A percentile compares a stretch with the other conserved stretches of the same genome.
Evolutionary conservation across 2,329 filamentous ascomycete genomes (phyloP).

Genomic region (Calonectria hawksworthii): DNA sequence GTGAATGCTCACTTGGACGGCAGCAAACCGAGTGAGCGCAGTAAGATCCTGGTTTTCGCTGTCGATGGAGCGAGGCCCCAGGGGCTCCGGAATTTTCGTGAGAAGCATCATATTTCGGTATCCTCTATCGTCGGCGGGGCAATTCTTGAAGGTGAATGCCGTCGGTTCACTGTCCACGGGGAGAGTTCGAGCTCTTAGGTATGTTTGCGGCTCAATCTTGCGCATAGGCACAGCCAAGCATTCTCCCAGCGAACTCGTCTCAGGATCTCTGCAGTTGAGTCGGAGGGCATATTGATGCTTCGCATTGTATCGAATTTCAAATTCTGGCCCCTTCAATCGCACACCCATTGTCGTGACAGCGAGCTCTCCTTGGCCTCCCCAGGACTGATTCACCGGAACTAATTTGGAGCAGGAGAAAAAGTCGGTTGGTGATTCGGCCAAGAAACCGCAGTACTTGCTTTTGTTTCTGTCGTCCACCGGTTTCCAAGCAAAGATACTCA

Average conservation of each 20-base stretch:
- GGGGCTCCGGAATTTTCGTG: not conserved
- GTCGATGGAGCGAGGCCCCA: not conserved
- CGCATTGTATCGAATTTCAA: not conserved
- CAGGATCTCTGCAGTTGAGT: not conserved
- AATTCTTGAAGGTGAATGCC: not conserved
- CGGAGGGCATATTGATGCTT: not conserved
- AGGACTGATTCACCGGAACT: not conserved
- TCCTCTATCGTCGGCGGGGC: not conserved
- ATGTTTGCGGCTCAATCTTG: conserved; percentile 4
- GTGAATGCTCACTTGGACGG: not conserved
- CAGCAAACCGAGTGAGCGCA: not conserved
- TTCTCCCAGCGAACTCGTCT: not conserved
- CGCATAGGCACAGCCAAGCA: conserved; percentile 1
- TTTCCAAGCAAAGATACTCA: conserved; percentile 23
- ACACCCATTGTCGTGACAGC: not conserved
- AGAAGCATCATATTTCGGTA: not conserved
- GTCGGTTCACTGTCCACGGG: not conserved
- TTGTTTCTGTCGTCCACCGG: not conserved
- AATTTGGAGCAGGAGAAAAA: not conserved
- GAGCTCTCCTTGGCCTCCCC: conserved; percentile 2
- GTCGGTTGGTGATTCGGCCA: not conserved
- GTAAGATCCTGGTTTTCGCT: not conserved
- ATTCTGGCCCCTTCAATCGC: not conserved
- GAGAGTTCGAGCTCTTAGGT: conserved; percentile 2
- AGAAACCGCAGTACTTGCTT: conserved; percentile 1